Conservation (phyloP, 345 rosid genomes). For the Noccaea caerulescens region DNA sequence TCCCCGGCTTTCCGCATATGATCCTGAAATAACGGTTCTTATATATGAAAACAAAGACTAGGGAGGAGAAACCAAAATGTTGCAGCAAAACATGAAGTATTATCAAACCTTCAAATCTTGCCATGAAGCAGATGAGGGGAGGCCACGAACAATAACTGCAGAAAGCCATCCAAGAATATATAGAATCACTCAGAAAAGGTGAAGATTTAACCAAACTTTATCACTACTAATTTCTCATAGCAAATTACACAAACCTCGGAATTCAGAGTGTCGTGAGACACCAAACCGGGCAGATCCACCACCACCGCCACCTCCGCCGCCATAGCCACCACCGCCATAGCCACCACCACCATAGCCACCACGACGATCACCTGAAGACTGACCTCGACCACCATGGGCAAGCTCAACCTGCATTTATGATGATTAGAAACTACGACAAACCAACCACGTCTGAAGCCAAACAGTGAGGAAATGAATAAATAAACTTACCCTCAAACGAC, state of each 20-base stretch:
- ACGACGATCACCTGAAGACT: constrained; percentile 72
- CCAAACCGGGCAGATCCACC: constrained; percentile 62
- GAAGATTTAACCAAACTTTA: neutral
- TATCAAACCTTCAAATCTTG: constrained; percentile 86
- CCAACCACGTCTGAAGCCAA: neutral
- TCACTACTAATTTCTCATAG: constrained; percentile 1
- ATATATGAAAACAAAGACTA: constrained; percentile 21
- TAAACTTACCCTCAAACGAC: constrained; percentile 62
- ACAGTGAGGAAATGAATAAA: constrained; percentile 6
- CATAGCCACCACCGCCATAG: constrained; percentile 66
- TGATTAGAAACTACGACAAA: constrained; percentile 16
- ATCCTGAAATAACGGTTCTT: constrained; percentile 58
- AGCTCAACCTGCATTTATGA: constrained; percentile 79
- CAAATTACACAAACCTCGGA: constrained; percentile 63
- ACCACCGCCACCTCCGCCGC: constrained; percentile 45
- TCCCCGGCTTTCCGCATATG: constrained; percentile 98
- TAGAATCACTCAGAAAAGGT: neutral
- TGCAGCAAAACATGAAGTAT: constrained; percentile 4
- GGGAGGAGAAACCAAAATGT: neutral
- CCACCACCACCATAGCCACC: constrained; percentile 57
- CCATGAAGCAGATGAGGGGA: constrained; percentile 97
- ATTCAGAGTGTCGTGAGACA: constrained; percentile 83
- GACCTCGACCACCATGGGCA: constrained; percentile 98
- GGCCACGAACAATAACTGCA: constrained; percentile 87
- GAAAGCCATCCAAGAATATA: constrained; percentile 11